Percentiles rank a stretch among this genome's conserved stretches.
These are phyloP conservation scores for Thelonectria olida DNA, from an alignment of 2,329 filamentous ascomycete species.

Conservation along the genomic window DNA sequence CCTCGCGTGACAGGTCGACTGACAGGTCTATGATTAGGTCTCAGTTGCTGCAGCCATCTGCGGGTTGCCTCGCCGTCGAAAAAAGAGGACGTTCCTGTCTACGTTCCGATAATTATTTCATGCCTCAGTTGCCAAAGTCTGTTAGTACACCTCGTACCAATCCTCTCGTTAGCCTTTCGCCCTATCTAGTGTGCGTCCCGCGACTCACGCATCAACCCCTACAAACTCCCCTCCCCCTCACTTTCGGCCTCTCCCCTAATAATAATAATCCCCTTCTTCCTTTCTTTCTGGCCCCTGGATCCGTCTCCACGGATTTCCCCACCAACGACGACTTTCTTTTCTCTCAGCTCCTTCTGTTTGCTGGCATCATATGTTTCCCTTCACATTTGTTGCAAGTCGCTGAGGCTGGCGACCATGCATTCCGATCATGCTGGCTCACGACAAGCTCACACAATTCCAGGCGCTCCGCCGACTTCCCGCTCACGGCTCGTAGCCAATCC, in stretches of 20 bases:
- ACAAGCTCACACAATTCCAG: constrained; percentile 39
- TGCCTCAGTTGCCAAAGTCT: neutral
- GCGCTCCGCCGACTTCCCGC: constrained; percentile 28
- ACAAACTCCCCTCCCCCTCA: neutral
- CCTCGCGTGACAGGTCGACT: constrained; percentile 20
- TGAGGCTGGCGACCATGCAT: constrained; percentile 43
- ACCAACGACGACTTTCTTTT: constrained; percentile 2
- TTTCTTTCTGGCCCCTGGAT: constrained; percentile 10
- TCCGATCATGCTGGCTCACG: constrained; percentile 38
- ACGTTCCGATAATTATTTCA: neutral
- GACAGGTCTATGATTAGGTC: constrained; percentile 20
- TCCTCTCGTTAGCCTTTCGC: constrained; percentile 5
- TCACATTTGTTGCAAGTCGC: constrained; percentile 37
- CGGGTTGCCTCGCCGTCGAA: constrained; percentile 14
- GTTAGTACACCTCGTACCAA: neutral
- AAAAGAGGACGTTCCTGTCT: neutral
- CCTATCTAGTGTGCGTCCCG: constrained; percentile 13
- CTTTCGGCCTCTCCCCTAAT: neutral
- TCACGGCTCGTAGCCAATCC: constrained; percentile 25
- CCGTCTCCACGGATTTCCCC: constrained; percentile 17
- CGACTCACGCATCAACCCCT: constrained; percentile 2
- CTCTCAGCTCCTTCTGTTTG: constrained; percentile 28
- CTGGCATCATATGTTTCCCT: constrained; percentile 37
- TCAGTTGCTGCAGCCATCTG: constrained; percentile 15
- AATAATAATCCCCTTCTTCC: constrained; percentile 7